These are phyloP conservation scores for Saccharomyces uvarum DNA, from an alignment of 1,139 yeast genomes.

Conservation along the genomic window DNA sequence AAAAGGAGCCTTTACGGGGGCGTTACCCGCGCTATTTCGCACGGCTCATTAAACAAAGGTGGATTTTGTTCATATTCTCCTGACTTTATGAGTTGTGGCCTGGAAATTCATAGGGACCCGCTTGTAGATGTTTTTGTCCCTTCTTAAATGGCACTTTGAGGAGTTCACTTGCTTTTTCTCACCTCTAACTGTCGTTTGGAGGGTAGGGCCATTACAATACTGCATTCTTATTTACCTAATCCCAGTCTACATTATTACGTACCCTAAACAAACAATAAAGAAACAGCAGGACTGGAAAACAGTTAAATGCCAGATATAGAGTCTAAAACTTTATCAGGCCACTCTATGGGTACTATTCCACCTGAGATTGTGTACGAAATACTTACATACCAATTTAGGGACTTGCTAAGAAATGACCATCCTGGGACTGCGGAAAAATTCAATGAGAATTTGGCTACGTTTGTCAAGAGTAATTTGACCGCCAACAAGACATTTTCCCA, in stretches of 20 bases:
- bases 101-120: not conserved
- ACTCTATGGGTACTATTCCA: conserved; percentile 18
- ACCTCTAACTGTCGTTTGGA: not conserved
- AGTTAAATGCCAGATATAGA: not conserved
- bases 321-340: not conserved
- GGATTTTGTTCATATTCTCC: not conserved
- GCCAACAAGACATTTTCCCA: conserved; percentile 34
- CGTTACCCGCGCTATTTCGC: conserved; percentile 1
- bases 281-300: not conserved
- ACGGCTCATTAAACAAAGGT: not conserved
- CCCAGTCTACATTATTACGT: not conserved
- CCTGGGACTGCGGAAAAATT: conserved; percentile 33
- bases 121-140: not conserved
- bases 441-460: conserved; percentile 31
- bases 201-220: not conserved
- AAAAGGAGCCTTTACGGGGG: not conserved
- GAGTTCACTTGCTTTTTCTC: not conserved
- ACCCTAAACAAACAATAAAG: not conserved
- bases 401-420: conserved; percentile 35
- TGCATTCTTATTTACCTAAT: not conserved
- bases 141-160: not conserved
- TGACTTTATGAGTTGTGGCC: not conserved
- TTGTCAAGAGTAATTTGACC: conserved; percentile 33
- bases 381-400: conserved; percentile 35
- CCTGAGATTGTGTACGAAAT: conserved; percentile 36